Evolutionary conservation across 768 basidiomycete genomes (phyloP).

Genomic region (Lactarius trivialis): DNA sequence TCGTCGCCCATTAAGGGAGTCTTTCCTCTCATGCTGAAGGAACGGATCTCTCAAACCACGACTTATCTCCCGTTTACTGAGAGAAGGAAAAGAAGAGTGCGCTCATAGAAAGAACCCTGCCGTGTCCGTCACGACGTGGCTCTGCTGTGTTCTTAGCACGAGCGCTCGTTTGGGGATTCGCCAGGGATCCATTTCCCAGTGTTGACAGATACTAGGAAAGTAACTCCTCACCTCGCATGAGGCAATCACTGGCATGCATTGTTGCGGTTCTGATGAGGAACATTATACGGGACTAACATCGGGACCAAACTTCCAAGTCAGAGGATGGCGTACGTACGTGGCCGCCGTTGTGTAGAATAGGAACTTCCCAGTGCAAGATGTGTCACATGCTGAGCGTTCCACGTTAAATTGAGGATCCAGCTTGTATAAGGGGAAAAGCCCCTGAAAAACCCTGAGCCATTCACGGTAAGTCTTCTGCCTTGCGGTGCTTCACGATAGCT

Average conservation of each 20-base stretch:
- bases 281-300: neutral
- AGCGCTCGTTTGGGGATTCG: neutral
- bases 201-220: neutral
- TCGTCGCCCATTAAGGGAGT: neutral
- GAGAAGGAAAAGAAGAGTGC: neutral
- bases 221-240: neutral
- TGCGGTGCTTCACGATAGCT: neutral
- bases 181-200: neutral
- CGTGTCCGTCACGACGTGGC: neutral
- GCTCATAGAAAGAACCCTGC: neutral
- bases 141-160: neutral
- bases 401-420: conserved; percentile 1
- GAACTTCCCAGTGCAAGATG: neutral
- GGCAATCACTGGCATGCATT: neutral
- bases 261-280: neutral
- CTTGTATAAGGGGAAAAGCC: neutral
- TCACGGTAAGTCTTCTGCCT: neutral
- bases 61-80: neutral
- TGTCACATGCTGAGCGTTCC: neutral
- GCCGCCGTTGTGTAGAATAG: neutral
- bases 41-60: neutral
- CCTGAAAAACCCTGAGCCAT: neutral
- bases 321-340: neutral
- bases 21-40: neutral
- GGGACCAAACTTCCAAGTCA: neutral